Evolutionary conservation across 106 monocot genomes (phyloP).

Genomic region (Dendrobium catenatum): DNA sequence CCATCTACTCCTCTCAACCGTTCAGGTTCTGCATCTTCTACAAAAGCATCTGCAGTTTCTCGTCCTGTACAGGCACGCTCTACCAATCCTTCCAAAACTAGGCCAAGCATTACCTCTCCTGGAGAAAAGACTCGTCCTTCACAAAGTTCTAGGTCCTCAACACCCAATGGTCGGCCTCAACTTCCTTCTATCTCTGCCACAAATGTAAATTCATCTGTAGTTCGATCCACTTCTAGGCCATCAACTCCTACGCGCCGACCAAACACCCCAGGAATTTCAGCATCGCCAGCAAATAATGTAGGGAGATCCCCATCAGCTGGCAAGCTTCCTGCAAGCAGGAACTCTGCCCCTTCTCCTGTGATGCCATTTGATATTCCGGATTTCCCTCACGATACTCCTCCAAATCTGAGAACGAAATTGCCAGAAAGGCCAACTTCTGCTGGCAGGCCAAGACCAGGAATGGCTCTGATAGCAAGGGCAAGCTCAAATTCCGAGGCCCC

Average conservation of each 20-base stretch:
- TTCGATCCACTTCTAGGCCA: slow-evolving; percentile 42
- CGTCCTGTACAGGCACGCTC: slow-evolving; percentile 33
- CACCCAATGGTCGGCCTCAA: slow-evolving; percentile 12
- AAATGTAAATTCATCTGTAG: slow-evolving; percentile 10
- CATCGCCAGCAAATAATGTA: slow-evolving; percentile 4
- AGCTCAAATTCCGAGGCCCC: slow-evolving; percentile 41
- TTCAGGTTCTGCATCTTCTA: slow-evolving; percentile 17
- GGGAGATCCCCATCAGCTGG: slow-evolving; percentile 48
- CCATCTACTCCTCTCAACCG: slow-evolving; percentile 27
- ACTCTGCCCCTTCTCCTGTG: slow-evolving; percentile 25
- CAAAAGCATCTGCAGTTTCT: slow-evolving; percentile 17
- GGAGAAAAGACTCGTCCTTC: slow-evolving; percentile 22
- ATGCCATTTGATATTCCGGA: slow-evolving; percentile 51
- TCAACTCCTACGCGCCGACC: slow-evolving; percentile 61
- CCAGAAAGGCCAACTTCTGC: slow-evolving; percentile 81
- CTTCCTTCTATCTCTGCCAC: slow-evolving; percentile 8
- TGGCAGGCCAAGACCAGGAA: slow-evolving; percentile 60
- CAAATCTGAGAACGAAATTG: slow-evolving; percentile 73
- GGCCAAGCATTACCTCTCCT: slow-evolving; percentile 22
- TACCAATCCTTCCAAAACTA: slow-evolving; percentile 49
- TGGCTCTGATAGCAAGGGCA: slow-evolving; percentile 28
- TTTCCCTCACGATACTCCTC: slow-evolving; percentile 68
- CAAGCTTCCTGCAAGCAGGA: slow-evolving; percentile 27
- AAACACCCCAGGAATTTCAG: slow-evolving; percentile 15
- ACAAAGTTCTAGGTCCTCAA: slow-evolving; percentile 18